Base-by-base conservation (phyloP, 176 grass and related monocot genomes). In the Panicum miliaceum region DNA sequence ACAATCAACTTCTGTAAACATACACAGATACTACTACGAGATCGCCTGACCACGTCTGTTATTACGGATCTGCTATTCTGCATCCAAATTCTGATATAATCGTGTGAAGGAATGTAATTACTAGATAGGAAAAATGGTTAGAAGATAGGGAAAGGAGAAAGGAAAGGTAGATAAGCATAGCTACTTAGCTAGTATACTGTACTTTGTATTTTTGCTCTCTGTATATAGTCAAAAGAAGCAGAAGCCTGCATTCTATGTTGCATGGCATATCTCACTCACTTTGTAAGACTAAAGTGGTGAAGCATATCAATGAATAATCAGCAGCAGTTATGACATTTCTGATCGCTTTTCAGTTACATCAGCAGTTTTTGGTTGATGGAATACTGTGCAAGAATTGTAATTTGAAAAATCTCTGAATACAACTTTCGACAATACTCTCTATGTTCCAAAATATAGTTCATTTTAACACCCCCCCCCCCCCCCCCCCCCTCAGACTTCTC, bases 261-360 rank as follows among this genome's bases (percentile, higher is more conserved):
- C 73, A 67, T 46, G 57, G 64, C 48, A 66, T 54, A 78, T 79
- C 29, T 86, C 69, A 53, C 62, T 85, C 84, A 83, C 84, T 68
- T 90, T 83, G 84, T 73, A 83, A 86, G 84, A 79, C 29, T 34
- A 82, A 82, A 81, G 84, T 66, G 79, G 66, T 66, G 79, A 86
- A 66, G 73, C 73, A 67, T 78, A 50, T 74, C 43, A 75, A 48
- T 60, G 50, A n/a, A 72, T 65, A 82, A 68, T 25, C 3, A 53
- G 64, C 25, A 87, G 48, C 22, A 54, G 12, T 26, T 22, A 58
- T 38, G 15, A 16, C 26, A 76, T 35, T 52, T 62, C 16, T 68
- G 51, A 47, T 46, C 8, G 27, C 2, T 29, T 37, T 13, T 54
- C 11, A 22, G 16, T 54, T 71, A 18, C 16, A 29, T 6, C 27